Conservation (phyloP, 768 basidiomycete species). For the Termitomyces sp. region DNA sequence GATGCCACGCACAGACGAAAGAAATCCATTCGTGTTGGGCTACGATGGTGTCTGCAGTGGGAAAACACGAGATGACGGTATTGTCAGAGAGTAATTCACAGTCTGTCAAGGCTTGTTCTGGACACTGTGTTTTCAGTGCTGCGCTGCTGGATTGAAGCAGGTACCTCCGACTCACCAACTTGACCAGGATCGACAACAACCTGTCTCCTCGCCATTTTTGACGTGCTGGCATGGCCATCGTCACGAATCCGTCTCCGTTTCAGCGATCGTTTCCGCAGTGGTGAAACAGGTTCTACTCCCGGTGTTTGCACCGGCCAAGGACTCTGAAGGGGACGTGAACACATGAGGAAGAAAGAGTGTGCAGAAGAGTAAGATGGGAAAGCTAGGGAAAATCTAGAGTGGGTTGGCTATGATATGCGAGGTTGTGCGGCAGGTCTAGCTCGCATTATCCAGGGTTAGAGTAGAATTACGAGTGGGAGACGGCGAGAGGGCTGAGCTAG, state of each 20-base stretch:
- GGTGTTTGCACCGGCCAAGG: conserved; percentile 43
- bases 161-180: conserved; percentile 22
- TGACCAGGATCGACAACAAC: conserved; percentile 28
- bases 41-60: conserved; percentile 45
- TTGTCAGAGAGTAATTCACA: conserved; percentile 63
- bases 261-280: conserved; percentile 17
- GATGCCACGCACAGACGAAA: conserved; percentile 66
- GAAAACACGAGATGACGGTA: conserved; percentile 73
- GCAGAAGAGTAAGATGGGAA: conserved; percentile 16
- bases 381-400: conserved; percentile 16
- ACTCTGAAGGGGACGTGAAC: conserved; percentile 22
- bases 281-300: conserved; percentile 2
- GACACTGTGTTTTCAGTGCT: conserved; percentile 1
- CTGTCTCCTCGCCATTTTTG: conserved; percentile 27
- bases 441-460: conserved; percentile 25
- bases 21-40: conserved; percentile 72
- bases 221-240: conserved; percentile 17
- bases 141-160: neutral
- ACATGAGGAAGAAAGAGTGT: conserved; percentile 24
- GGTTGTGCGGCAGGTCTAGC: conserved; percentile 22
- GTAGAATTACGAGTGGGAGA: conserved; percentile 3
- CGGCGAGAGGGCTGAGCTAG: conserved; percentile 8
- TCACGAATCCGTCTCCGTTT: conserved; percentile 25
- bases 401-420: conserved; percentile 14
- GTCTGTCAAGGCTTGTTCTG: conserved; percentile 35